Conservation (phyloP, 164 flowering plant genomes). For the Litsea cubeba region DNA sequence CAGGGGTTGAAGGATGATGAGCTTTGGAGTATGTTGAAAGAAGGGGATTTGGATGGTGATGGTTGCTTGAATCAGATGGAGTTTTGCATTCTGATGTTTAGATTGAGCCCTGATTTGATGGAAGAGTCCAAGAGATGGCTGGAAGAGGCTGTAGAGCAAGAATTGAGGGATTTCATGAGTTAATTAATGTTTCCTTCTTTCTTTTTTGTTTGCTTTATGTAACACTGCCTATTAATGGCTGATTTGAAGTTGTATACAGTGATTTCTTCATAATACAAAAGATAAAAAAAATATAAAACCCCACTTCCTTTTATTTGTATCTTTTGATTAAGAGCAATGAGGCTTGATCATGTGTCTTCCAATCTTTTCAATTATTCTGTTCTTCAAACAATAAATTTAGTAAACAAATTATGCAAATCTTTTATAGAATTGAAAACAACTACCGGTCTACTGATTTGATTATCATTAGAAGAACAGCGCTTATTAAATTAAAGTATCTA, state of each 20-base stretch:
- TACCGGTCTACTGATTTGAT: too few relatives aligned
- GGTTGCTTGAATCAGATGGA: slow-evolving; percentile 43
- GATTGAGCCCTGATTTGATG: slow-evolving; percentile 47
- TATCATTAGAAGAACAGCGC: too few relatives aligned
- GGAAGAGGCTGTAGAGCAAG: slow-evolving; percentile 13
- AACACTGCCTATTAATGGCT: not conserved
- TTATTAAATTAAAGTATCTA: too few relatives aligned
- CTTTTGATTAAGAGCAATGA: not conserved
- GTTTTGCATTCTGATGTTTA: slow-evolving; percentile 55
- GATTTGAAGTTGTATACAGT: slow-evolving; percentile 1
- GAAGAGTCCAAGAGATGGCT: slow-evolving; percentile 18
- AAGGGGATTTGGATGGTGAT: slow-evolving; percentile 54
- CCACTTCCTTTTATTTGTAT: not conserved
- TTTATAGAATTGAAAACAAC: too few relatives aligned
- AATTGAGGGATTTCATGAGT: slow-evolving; percentile 8
- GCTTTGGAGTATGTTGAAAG: slow-evolving; percentile 31
- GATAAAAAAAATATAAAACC: not conserved
- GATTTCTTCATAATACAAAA: not conserved
- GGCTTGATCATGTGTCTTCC: too few relatives aligned
- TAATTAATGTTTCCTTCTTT: slow-evolving; percentile 1
- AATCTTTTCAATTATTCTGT: too few relatives aligned
- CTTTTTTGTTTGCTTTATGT: not conserved
- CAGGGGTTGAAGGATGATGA: slow-evolving; percentile 28
- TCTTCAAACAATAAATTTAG: too few relatives aligned
- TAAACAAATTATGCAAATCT: too few relatives aligned